Percentiles rank a stretch among this genome's conserved stretches.
These are phyloP conservation scores for Picea glauca DNA, from an alignment of 75 land plant genomes.

Conservation along the genomic window DNA sequence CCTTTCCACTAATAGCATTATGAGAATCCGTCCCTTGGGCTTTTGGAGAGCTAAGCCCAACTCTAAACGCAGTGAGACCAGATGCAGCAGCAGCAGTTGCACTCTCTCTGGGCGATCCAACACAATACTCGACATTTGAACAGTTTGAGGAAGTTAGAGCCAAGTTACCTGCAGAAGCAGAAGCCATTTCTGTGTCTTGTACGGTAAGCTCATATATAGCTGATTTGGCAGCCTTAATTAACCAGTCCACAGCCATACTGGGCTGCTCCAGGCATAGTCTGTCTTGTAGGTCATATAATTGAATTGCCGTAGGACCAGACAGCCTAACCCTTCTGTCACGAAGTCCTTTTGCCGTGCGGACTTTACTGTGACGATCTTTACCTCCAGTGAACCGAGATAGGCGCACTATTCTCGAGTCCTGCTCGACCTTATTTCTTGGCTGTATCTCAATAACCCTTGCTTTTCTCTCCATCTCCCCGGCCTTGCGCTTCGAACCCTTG, in stretches of 20 bases:
- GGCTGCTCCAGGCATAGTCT: slow-evolving; percentile 29
- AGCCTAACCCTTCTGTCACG: slow-evolving; percentile 31
- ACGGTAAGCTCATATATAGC: slow-evolving; percentile 14
- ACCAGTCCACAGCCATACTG: slow-evolving; percentile 32
- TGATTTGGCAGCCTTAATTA: slow-evolving; percentile 16
- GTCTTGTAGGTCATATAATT: slow-evolving; percentile 32
- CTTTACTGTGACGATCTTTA: slow-evolving; percentile 37
- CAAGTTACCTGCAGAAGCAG: not conserved
- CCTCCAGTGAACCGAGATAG: slow-evolving; percentile 17
- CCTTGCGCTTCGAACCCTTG: slow-evolving; percentile 10
- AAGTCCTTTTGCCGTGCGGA: slow-evolving; percentile 24
- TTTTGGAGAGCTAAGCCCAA: too few relatives aligned
- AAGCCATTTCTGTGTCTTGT: not conserved
- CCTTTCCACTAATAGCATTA: not conserved
- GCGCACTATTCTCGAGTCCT: slow-evolving; percentile 15
- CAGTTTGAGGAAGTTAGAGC: not conserved
- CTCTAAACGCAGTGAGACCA: too few relatives aligned
- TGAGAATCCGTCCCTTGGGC: not conserved
- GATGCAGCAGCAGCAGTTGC: not conserved
- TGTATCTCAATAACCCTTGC: not conserved
- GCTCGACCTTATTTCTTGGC: not conserved
- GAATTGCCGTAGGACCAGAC: slow-evolving; percentile 30
- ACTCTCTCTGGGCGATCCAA: not conserved
- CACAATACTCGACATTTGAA: not conserved
- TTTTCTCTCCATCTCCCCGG: slow-evolving; percentile 1